Percentiles rank a stretch among this genome's conserved stretches.
These are phyloP conservation scores for Letharia lupina DNA, from an alignment of 495 filamentous ascomycete genomes.

Conservation along the genomic window DNA sequence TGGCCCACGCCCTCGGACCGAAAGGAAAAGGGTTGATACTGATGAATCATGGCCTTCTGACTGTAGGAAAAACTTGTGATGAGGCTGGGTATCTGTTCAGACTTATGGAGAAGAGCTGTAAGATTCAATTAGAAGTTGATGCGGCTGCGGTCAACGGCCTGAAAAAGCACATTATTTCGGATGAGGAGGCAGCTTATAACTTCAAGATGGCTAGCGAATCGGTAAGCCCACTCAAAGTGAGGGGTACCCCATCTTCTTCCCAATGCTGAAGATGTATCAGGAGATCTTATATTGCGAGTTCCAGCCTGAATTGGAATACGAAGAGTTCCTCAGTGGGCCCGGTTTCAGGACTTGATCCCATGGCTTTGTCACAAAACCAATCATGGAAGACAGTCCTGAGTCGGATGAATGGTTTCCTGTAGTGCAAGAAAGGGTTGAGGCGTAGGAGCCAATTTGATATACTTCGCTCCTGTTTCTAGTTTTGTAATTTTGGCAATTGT, in stretches of 20 bases:
- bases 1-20: constrained; percentile 40
- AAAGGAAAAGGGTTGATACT: constrained; percentile 41
- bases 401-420: neutral
- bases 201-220: constrained; percentile 45
- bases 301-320: constrained; percentile 27
- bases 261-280: neutral
- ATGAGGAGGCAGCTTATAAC: constrained; percentile 46
- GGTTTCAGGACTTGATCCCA: constrained; percentile 8
- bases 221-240: neutral
- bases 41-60: constrained; percentile 48
- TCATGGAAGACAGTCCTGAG: neutral
- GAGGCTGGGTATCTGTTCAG: constrained; percentile 48
- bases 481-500: neutral
- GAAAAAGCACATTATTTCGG: constrained; percentile 36
- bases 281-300: constrained; percentile 24
- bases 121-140: constrained; percentile 42
- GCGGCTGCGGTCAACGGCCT: constrained; percentile 33
- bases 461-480: neutral
- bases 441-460: neutral
- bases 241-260: neutral
- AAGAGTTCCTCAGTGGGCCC: constrained; percentile 18
- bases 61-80: constrained; percentile 45
- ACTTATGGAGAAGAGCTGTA: constrained; percentile 43
- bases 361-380: neutral
- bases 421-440: neutral